Conservation (phyloP, 805 yeast species). For the Metschnikowia rubicola region DNA sequence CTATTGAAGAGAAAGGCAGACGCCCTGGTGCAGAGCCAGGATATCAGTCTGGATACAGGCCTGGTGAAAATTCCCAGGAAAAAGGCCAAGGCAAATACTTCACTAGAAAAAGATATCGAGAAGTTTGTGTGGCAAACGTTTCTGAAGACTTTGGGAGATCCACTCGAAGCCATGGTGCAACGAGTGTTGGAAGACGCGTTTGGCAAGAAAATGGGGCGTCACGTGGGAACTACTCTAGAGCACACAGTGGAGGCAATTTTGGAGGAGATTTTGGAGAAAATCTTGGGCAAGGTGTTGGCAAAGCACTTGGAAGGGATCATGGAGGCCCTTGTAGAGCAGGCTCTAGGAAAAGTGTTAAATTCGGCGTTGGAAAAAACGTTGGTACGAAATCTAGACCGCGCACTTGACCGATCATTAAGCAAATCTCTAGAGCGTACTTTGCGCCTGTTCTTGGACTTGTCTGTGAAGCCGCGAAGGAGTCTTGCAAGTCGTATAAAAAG, state of each 20-base stretch:
- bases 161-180: conserved; percentile 1
- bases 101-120: conserved; percentile 2
- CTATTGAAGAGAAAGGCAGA: not conserved
- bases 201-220: conserved; percentile 1
- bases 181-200: conserved; percentile 5
- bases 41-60: not conserved
- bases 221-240: conserved; percentile 1
- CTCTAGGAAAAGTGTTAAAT: conserved; percentile 4
- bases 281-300: conserved; percentile 4
- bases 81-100: not conserved
- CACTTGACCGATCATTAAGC: conserved; percentile 1
- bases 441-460: not conserved
- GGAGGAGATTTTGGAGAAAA: conserved; percentile 4
- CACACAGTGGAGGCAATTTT: not conserved
- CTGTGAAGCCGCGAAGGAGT: not conserved
- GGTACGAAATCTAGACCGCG: not conserved
- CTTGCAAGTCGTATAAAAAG: too few relatives aligned
- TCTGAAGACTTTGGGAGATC: conserved; percentile 2
- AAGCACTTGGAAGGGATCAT: conserved; percentile 7
- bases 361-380: conserved; percentile 4
- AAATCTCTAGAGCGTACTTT: not conserved
- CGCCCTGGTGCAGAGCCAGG: not conserved
- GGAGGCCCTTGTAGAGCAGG: conserved; percentile 7
- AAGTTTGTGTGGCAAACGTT: conserved; percentile 1
- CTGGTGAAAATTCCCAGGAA: not conserved